Base-by-base conservation (phyloP, 495 filamentous ascomycete species). In the Mytilinidion resinicola region DNA sequence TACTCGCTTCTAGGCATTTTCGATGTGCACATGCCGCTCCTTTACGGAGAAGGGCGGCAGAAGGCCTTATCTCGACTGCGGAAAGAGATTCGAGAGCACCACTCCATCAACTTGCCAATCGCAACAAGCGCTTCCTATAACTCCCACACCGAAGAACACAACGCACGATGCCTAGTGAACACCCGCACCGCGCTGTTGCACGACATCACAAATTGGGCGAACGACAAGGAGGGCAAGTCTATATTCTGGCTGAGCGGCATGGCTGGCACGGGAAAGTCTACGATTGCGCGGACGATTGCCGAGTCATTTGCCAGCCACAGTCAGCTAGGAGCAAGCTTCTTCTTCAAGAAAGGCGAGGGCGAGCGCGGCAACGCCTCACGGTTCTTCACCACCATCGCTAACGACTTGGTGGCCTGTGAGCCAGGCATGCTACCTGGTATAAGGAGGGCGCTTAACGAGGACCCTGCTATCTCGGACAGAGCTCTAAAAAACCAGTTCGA, bases 281-380 rank as follows among this genome's bases (percentile, higher is more conserved):
- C n/a, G n/a, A n/a, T n/a, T n/a, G n/a, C n/a, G n/a, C n/a, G n/a
- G n/a, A n/a, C n/a, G n/a, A n/a, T n/a, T n/a, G n/a, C n/a, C n/a
- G n/a, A n/a, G n/a, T n/a, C n/a, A n/a, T n/a, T n/a, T n/a, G n/a
- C n/a, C n/a, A n/a, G n/a, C n/a, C n/a, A n/a, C n/a, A n/a, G n/a
- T n/a, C n/a, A n/a, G n/a, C n/a, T n/a, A n/a, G n/a, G n/a, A n/a
- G n/a, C n/a, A n/a, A n/a, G n/a, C n/a, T n/a, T n/a, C n/a, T n/a
- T 67, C 57, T 67, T 67, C 50, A 66, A 65, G 47, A 44, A 49
- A 57, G 62, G 64, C 10, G 50, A 57, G n/a, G 64, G 36, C 12
- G 53, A 61, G 10, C 63, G 47, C 12, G 53, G 56, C 51, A 60
- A 46, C 37, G 64, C 56, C 21, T 41, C 21, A 14, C 43, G 48